Conservation (phyloP, 1,284 basidiomycete species). For the Athelia sp. region DNA sequence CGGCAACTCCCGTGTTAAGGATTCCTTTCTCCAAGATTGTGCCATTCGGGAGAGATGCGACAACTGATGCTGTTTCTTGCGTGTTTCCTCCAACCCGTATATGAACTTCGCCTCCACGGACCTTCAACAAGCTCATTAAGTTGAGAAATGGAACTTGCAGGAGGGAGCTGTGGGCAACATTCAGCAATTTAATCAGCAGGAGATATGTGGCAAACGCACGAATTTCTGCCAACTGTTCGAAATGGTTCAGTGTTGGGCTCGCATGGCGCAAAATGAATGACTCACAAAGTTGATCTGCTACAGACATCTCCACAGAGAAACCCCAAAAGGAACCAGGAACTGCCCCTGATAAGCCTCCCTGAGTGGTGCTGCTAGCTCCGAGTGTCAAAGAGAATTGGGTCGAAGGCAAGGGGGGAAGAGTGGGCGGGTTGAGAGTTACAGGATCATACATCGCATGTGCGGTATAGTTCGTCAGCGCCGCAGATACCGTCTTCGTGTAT, state of each 20-base stretch:
- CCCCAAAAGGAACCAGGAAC: constrained; percentile 62
- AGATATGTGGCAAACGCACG: constrained; percentile 28
- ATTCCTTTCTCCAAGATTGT: constrained; percentile 46
- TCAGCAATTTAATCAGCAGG: constrained; percentile 2
- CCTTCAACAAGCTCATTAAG: constrained; percentile 61
- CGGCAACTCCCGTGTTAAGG: constrained; percentile 19
- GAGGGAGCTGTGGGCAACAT: constrained; percentile 28
- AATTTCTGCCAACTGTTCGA: constrained; percentile 45
- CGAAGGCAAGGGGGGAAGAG: constrained; percentile 4
- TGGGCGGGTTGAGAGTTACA: background rate
- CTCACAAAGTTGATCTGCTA: constrained; percentile 59
- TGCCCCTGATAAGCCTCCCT: constrained; percentile 39
- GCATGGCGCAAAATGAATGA: constrained; percentile 14
- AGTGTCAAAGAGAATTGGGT: background rate
- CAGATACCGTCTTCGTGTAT: background rate
- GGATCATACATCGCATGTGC: background rate
- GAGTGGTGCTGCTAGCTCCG: background rate
- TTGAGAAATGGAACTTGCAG: constrained; percentile 69
- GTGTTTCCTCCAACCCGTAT: constrained; percentile 77
- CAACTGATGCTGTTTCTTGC: constrained; percentile 56
- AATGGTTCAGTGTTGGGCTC: background rate
- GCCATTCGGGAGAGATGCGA: constrained; percentile 34
- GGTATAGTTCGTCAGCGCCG: background rate
- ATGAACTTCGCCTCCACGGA: constrained; percentile 51
- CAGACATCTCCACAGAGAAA: constrained; percentile 71